Conservation (phyloP, 805 yeast species). For the Yarrowia sp. region DNA sequence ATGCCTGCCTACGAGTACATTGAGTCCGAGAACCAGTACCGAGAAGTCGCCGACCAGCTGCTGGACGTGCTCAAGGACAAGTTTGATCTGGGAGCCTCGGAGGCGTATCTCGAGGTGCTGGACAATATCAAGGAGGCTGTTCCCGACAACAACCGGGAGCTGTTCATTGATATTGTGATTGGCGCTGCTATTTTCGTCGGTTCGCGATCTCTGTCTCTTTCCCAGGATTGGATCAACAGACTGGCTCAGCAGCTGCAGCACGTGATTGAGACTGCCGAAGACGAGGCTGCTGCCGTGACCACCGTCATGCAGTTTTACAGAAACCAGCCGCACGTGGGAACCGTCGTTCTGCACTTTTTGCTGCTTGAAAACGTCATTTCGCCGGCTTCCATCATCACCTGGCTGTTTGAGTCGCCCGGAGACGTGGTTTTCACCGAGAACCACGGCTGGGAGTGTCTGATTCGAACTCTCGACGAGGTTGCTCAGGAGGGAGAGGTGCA, state of each 20-base stretch:
- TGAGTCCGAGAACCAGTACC: slow-evolving; percentile 52
- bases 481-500: slow-evolving; percentile 8
- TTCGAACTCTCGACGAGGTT: slow-evolving; percentile 29
- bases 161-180: slow-evolving; percentile 66
- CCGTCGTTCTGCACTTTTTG: slow-evolving; percentile 62
- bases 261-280: slow-evolving; percentile 46
- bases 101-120: slow-evolving; percentile 41
- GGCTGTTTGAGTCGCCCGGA: slow-evolving; percentile 45
- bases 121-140: slow-evolving; percentile 32
- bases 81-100: slow-evolving; percentile 46
- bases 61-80: slow-evolving; percentile 49
- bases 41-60: slow-evolving; percentile 51
- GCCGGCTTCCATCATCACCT: slow-evolving; percentile 54
- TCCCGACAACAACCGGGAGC: slow-evolving; percentile 52
- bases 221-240: slow-evolving; percentile 61
- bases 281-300: slow-evolving; percentile 56
- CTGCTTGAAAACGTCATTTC: slow-evolving; percentile 56
- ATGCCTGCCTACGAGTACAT: slow-evolving; percentile 53
- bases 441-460: slow-evolving; percentile 48
- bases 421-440: slow-evolving; percentile 48
- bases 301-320: slow-evolving; percentile 71
- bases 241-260: slow-evolving; percentile 51
- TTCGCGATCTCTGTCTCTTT: slow-evolving; percentile 83
- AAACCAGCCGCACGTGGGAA: slow-evolving; percentile 68
- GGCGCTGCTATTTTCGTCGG: slow-evolving; percentile 84